Percentiles rank a stretch among this genome's conserved stretches.
Evolutionary conservation across 176 grass and related monocot genomes (phyloP).

Genomic region (Bolboschoenus planiculmis): DNA sequence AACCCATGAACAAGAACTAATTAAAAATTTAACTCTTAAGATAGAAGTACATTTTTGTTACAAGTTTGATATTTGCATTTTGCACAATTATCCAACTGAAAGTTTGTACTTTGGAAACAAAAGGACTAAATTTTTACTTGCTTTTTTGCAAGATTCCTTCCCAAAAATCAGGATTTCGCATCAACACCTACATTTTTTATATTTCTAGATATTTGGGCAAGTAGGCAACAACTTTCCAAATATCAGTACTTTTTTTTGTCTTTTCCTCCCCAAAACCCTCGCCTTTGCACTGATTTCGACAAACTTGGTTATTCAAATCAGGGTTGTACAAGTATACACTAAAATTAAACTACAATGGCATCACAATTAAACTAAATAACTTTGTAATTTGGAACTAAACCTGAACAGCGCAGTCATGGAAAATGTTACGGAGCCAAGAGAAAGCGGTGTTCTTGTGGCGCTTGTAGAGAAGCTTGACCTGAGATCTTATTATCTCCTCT

Average conservation of each 20-base stretch:
- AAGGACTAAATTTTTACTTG: background rate
- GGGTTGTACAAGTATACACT: background rate
- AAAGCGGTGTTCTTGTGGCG: slow-evolving; percentile 44
- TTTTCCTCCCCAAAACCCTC: background rate
- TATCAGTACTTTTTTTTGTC: background rate
- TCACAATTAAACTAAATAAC: background rate
- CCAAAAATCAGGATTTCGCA: background rate
- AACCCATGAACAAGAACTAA: background rate
- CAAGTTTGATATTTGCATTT: background rate
- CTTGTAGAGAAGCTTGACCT: slow-evolving; percentile 38
- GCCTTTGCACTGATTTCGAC: background rate
- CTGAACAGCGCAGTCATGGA: slow-evolving; percentile 41
- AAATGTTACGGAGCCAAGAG: slow-evolving; percentile 44
- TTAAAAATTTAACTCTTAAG: background rate
- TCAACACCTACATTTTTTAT: background rate
- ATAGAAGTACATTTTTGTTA: background rate
- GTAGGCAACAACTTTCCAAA: background rate
- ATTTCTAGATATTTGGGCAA: background rate
- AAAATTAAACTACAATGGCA: background rate
- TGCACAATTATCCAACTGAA: background rate
- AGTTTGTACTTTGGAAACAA: background rate
- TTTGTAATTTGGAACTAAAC: background rate
- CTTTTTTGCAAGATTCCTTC: background rate
- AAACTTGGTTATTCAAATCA: background rate
- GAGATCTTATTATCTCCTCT: slow-evolving; percentile 30